Conservation (phyloP, 352 stramenopile species). For the Pythium dissimile region DNA sequence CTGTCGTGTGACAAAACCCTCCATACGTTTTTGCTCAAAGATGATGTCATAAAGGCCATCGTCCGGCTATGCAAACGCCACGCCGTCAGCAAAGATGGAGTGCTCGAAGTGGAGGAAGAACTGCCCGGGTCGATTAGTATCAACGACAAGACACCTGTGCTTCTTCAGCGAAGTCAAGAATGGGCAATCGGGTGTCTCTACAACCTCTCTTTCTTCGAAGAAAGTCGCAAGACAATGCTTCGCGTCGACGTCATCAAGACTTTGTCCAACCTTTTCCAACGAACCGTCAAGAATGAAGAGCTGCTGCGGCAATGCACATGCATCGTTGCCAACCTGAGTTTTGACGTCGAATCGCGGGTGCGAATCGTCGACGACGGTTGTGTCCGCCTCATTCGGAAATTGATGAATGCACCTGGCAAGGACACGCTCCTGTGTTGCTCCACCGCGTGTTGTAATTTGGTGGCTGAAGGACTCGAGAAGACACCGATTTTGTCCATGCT, state of each 20-base stretch:
- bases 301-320: slow-evolving; percentile 58
- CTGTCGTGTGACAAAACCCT: slow-evolving; percentile 74
- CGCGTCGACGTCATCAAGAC: slow-evolving; percentile 60
- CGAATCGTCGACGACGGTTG: slow-evolving; percentile 63
- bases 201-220: slow-evolving; percentile 73
- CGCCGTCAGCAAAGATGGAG: slow-evolving; percentile 35
- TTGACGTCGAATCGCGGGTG: slow-evolving; percentile 51
- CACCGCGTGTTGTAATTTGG: slow-evolving; percentile 75
- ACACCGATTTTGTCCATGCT: slow-evolving; percentile 73
- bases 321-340: slow-evolving; percentile 71
- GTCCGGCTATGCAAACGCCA: slow-evolving; percentile 60
- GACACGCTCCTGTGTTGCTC: slow-evolving; percentile 70
- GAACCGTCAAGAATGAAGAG: slow-evolving; percentile 62
- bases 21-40: slow-evolving; percentile 60
- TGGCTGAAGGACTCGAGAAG: slow-evolving; percentile 60
- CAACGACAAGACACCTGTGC: slow-evolving; percentile 39
- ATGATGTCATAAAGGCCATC: slow-evolving; percentile 71
- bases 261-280: slow-evolving; percentile 63
- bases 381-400: slow-evolving; percentile 60
- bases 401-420: slow-evolving; percentile 57
- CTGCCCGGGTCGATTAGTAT: slow-evolving; percentile 10
- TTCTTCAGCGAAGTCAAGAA: slow-evolving; percentile 58
- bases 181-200: slow-evolving; percentile 73
- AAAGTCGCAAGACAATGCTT: slow-evolving; percentile 61
- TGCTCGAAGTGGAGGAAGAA: slow-evolving; percentile 60